Conservation (phyloP, 2,329 filamentous ascomycete species). For the Epichloe festucae region DNA sequence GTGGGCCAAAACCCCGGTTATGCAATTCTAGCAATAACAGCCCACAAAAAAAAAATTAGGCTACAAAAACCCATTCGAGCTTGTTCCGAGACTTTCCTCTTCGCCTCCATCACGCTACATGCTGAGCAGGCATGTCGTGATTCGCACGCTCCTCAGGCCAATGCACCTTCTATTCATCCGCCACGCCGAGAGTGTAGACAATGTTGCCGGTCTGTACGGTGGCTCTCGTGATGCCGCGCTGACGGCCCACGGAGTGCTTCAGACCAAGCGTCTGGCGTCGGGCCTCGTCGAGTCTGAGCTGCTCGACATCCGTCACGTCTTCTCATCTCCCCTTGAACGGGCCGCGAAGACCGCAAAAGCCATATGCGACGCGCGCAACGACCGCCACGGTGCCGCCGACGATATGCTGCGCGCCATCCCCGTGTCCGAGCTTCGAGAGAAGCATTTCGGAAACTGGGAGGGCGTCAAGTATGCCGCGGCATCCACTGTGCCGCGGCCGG, state of each 20-base stretch:
- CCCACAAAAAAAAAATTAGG: neutral
- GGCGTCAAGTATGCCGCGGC: constrained; percentile 41
- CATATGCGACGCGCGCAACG: constrained; percentile 43
- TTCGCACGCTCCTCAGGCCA: neutral
- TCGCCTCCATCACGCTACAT: neutral
- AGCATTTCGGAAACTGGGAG: constrained; percentile 61
- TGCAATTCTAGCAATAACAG: neutral
- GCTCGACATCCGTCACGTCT: constrained; percentile 45
- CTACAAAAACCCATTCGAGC: neutral
- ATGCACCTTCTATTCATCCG: constrained; percentile 59
- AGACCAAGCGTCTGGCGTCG: constrained; percentile 57
- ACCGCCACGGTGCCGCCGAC: neutral
- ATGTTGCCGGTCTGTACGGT: constrained; percentile 67
- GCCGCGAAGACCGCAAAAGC: constrained; percentile 59
- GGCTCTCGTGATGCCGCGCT: constrained; percentile 69
- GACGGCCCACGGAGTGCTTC: constrained; percentile 69
- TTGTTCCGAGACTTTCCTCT: neutral
- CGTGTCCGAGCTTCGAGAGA: constrained; percentile 47
- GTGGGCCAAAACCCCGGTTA: neutral
- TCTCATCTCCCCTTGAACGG: constrained; percentile 65
- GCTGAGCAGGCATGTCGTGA: neutral
- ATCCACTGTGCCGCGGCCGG: constrained; percentile 14
- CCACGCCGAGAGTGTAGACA: constrained; percentile 85
- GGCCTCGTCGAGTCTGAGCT: constrained; percentile 34
- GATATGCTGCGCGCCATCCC: constrained; percentile 11